phyloP scores from a whole-genome alignment of 768 basidiomycete species.

The Pleurotus ostreatus region DNA sequence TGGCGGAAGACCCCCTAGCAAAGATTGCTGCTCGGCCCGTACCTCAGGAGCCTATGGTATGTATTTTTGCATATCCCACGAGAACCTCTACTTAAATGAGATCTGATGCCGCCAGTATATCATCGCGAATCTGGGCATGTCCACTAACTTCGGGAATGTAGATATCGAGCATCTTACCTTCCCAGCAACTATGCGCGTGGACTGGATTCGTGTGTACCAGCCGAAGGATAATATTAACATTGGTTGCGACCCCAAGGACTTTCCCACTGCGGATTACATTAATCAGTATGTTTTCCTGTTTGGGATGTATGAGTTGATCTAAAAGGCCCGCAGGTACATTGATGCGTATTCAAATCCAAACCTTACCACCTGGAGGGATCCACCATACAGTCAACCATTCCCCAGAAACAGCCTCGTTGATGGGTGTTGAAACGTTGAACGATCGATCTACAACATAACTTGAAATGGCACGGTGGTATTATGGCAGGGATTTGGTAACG shows the following conservation, averaged over 20 bases:
- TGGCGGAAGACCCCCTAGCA: slow-evolving; percentile 50
- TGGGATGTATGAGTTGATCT: background rate
- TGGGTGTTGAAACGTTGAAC: slow-evolving; percentile 54
- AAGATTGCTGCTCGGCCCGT: slow-evolving; percentile 68
- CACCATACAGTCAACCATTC: slow-evolving; percentile 57
- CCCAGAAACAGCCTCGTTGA: slow-evolving; percentile 65
- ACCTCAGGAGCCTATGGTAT: slow-evolving; percentile 81
- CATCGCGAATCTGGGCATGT: slow-evolving; percentile 83
- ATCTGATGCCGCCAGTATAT: slow-evolving; percentile 52
- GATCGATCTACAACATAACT: too few species aligned
- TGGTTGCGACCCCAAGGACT: slow-evolving; percentile 78
- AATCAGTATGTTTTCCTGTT: slow-evolving; percentile 41
- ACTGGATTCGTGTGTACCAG: slow-evolving; percentile 93
- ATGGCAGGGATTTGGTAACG: too few species aligned
- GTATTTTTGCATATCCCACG: slow-evolving; percentile 9
- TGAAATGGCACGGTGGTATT: too few species aligned
- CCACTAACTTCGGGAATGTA: slow-evolving; percentile 67
- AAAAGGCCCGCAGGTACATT: slow-evolving; percentile 32
- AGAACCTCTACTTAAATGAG: background rate
- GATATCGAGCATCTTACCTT: slow-evolving; percentile 70
- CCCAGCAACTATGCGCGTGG: slow-evolving; percentile 72
- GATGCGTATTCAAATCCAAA: slow-evolving; percentile 84
- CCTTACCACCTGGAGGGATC: slow-evolving; percentile 65
- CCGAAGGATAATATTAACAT: slow-evolving; percentile 63
- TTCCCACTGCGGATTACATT: slow-evolving; percentile 84